Evolutionary conservation across 139 green algal species (phyloP).

Genomic region (Auxenochlorella pyrenoidosa): DNA sequence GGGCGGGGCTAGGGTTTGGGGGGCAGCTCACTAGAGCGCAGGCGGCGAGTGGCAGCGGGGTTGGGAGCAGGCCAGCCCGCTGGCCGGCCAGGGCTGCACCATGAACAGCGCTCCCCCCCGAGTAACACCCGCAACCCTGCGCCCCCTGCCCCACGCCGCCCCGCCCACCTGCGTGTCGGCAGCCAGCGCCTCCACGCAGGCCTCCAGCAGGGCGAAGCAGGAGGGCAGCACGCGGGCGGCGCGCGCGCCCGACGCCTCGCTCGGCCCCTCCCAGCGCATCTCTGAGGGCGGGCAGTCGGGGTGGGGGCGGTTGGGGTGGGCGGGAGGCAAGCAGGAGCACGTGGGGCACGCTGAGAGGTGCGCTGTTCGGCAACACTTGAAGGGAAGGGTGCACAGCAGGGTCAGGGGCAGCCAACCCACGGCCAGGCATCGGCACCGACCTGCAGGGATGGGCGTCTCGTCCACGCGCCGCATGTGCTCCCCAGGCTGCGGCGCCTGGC

Average conservation of each 20-base stretch:
- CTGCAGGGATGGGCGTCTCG: background rate
- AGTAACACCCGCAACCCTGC: no score
- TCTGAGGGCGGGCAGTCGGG: background rate
- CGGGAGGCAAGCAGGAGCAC: background rate
- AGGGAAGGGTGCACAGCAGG: no score
- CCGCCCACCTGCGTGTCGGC: slow-evolving; percentile 38
- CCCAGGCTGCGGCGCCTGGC: slow-evolving; percentile 4
- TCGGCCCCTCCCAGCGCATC: slow-evolving; percentile 24
- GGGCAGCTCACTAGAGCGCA: background rate
- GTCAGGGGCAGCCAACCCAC: no score
- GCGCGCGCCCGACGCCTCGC: slow-evolving; percentile 40
- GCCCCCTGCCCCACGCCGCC: background rate
- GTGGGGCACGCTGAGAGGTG: background rate
- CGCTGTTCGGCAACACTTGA: no score
- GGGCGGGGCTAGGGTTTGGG: no score
- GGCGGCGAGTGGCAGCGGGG: no score
- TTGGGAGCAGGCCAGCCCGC: no score
- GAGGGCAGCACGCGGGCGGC: slow-evolving; percentile 57
- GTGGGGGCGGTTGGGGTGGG: no score
- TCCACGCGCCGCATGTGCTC: slow-evolving; percentile 1
- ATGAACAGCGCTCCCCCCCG: no score
- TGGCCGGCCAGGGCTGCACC: no score
- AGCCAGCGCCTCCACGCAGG: slow-evolving; percentile 55
- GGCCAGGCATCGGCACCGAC: background rate
- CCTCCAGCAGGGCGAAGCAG: slow-evolving; percentile 63